These are phyloP conservation scores for Ceriops tagal DNA, from an alignment of 345 rosid species.

Conservation along the genomic window DNA sequence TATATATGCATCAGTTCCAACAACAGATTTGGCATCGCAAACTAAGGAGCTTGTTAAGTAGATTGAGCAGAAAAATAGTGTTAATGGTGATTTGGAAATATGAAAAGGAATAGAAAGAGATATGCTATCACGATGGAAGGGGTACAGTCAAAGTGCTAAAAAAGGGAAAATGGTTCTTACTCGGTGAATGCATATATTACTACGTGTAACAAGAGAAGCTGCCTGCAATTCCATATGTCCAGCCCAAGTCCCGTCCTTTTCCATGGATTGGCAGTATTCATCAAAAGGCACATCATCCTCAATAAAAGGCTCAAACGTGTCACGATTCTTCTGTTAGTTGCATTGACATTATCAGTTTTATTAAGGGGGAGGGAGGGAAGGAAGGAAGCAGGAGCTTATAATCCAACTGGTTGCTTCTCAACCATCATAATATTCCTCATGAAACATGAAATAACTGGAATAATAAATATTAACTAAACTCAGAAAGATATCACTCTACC, in stretches of 20 bases:
- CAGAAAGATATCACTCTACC: conserved; percentile 4
- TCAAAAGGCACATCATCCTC: conserved; percentile 91
- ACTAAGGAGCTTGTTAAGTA: not conserved
- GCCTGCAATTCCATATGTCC: conserved; percentile 97
- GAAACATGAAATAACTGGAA: not conserved
- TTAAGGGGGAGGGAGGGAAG: not conserved
- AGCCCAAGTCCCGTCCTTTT: conserved; percentile 89
- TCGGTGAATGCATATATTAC: conserved; percentile 86
- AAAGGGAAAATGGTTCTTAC: conserved; percentile 31
- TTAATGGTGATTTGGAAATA: conserved; percentile 1
- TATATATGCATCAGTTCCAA: not conserved
- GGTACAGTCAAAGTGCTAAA: not conserved
- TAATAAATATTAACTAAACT: conserved; percentile 2
- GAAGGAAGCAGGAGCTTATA: not conserved
- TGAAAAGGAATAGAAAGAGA: conserved; percentile 3
- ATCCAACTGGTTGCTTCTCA: conserved; percentile 2
- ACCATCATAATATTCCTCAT: not conserved
- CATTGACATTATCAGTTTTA: conserved; percentile 20
- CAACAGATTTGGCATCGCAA: conserved; percentile 2
- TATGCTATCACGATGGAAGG: not conserved
- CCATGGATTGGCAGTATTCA: conserved; percentile 80
- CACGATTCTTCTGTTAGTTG: conserved; percentile 57
- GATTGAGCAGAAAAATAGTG: not conserved
- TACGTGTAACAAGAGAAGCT: conserved; percentile 75
- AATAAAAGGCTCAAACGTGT: conserved; percentile 81